These are phyloP conservation scores for Penicillium paradoxum DNA, from an alignment of 495 filamentous ascomycete genomes.

Conservation along the genomic window DNA sequence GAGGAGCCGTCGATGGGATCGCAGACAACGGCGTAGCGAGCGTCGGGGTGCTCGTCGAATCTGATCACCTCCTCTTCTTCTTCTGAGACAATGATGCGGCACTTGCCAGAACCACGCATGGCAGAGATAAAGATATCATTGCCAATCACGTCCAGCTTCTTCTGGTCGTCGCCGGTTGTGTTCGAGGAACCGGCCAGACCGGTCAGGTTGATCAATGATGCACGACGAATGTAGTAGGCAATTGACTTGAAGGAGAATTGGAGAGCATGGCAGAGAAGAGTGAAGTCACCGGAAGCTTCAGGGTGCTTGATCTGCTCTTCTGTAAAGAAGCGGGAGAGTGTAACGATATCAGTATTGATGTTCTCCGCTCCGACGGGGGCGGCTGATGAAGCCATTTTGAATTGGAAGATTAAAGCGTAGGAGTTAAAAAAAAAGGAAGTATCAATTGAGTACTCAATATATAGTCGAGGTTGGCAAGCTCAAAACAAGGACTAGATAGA, in stretches of 20 bases:
- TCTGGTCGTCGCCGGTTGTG: conserved; percentile 94
- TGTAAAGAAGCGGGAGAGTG: conserved; percentile 89
- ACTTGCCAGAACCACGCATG: conserved; percentile 87
- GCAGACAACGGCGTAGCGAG: conserved; percentile 92
- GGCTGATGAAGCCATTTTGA: conserved; percentile 34
- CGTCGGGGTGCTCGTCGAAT: conserved; percentile 72
- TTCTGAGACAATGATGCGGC: conserved; percentile 86
- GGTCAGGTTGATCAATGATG: conserved; percentile 93
- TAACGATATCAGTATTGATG: conserved; percentile 93
- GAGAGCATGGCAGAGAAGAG: conserved; percentile 94
- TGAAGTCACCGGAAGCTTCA: conserved; percentile 97
- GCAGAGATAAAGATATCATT: conserved; percentile 95
- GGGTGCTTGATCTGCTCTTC: conserved; percentile 92
- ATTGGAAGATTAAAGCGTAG: background rate
- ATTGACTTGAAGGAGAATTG: conserved; percentile 99
- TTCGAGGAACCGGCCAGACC: conserved; percentile 94
- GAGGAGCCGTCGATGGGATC: conserved; percentile 97
- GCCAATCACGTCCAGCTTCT: conserved; percentile 98
- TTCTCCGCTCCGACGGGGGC: conserved; percentile 57
- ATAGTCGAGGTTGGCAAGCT: background rate
- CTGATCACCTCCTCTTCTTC: conserved; percentile 90
- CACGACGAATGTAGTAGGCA: conserved; percentile 97
- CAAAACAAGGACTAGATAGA: background rate
- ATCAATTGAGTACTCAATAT: background rate
- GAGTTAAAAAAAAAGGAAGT: background rate